Conservation (phyloP, 805 yeast species). For the Candida gorgasii region DNA sequence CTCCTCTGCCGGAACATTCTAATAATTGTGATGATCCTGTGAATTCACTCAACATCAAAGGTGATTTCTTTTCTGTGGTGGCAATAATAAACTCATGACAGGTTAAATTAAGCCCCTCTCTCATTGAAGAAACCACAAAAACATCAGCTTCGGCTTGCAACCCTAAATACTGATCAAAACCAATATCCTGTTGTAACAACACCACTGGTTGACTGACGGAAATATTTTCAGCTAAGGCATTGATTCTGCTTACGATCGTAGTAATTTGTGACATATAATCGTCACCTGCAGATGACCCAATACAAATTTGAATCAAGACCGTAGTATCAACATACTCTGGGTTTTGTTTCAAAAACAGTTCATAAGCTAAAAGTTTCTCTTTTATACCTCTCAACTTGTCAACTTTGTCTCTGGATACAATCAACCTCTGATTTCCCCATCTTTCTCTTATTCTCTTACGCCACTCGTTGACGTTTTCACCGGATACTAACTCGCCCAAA, state of each 20-base stretch:
- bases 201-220: conserved; percentile 81
- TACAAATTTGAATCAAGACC: conserved; percentile 80
- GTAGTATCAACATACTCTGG: conserved; percentile 71
- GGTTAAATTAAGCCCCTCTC: conserved; percentile 96
- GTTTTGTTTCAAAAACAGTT: conserved; percentile 65
- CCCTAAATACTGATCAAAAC: conserved; percentile 86
- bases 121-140: conserved; percentile 84
- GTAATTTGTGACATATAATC: conserved; percentile 73
- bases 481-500: conserved; percentile 46
- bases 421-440: conserved; percentile 70
- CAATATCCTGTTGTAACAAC: conserved; percentile 83
- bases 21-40: conserved; percentile 90
- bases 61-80: conserved; percentile 68
- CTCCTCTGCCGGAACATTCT: conserved; percentile 52
- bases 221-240: conserved; percentile 70
- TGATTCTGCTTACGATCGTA: conserved; percentile 81
- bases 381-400: conserved; percentile 87
- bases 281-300: conserved; percentile 42
- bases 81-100: conserved; percentile 92
- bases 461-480: conserved; percentile 62
- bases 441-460: conserved; percentile 68
- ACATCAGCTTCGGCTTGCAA: conserved; percentile 81
- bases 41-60: conserved; percentile 85
- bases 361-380: conserved; percentile 86
- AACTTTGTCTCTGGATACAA: conserved; percentile 86